These are phyloP conservation scores for Fagus sylvatica DNA, from an alignment of 306 rosid species.

Conservation along the genomic window DNA sequence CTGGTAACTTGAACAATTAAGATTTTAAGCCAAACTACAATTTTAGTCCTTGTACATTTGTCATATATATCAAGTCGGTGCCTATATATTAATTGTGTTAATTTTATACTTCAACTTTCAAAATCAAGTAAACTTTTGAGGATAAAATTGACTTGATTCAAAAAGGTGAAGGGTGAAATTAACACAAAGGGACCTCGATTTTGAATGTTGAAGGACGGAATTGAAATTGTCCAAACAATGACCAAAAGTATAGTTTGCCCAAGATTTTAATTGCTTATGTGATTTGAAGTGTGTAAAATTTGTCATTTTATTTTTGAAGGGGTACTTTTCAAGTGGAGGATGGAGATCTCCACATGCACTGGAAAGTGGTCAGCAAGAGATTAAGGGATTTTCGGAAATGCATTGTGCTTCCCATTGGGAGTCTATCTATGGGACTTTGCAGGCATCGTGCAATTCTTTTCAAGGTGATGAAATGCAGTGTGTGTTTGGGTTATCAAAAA, in stretches of 20 bases:
- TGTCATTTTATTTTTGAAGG: constrained; percentile 45
- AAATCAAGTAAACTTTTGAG: no score
- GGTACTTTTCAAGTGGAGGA: constrained; percentile 81
- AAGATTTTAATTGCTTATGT: background rate
- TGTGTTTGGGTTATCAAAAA: background rate
- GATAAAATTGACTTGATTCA: no score
- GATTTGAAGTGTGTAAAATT: constrained; percentile 14
- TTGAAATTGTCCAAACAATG: no score
- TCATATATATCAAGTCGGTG: no score
- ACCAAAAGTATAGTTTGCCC: no score
- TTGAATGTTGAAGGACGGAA: no score
- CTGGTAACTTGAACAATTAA: background rate
- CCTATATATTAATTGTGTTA: no score
- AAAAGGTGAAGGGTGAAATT: no score
- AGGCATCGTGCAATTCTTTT: constrained; percentile 98
- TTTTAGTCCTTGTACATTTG: no score
- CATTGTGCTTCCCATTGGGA: constrained; percentile 88
- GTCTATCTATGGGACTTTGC: constrained; percentile 84
- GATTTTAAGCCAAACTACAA: background rate
- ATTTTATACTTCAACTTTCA: no score
- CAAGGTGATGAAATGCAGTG: constrained; percentile 57
- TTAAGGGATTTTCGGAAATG: constrained; percentile 74
- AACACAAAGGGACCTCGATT: no score
- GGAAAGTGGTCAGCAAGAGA: constrained; percentile 83
- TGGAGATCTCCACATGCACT: constrained; percentile 76